Conservation (phyloP, 2,329 filamentous ascomycete genomes). For the Huntiella savannae region DNA sequence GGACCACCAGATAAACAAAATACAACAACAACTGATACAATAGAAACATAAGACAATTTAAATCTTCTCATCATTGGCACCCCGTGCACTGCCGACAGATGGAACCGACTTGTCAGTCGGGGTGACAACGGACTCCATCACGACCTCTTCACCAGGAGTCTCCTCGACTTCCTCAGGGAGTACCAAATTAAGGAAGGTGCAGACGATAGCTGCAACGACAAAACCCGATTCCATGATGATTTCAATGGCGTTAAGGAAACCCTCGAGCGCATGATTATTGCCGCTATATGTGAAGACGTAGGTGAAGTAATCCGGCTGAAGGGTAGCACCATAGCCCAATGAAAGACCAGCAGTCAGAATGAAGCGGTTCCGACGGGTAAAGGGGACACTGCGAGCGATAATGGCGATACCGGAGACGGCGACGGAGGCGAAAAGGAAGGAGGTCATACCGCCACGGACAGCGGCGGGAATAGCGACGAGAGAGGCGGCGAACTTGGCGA, state of each 20-base stretch:
- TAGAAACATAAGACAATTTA: background rate
- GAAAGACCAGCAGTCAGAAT: constrained; percentile 59
- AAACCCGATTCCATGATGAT: constrained; percentile 60
- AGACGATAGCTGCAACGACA: constrained; percentile 53
- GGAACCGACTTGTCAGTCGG: background rate
- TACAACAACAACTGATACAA: constrained; percentile 1
- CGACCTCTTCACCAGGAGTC: constrained; percentile 7
- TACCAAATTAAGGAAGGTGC: constrained; percentile 52
- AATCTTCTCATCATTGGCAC: constrained; percentile 5
- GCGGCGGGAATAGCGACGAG: constrained; percentile 55
- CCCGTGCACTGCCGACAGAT: constrained; percentile 1
- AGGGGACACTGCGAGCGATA: constrained; percentile 46
- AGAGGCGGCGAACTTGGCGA: constrained; percentile 65
- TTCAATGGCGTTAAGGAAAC: constrained; percentile 57
- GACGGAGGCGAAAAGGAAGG: constrained; percentile 62
- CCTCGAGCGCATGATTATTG: constrained; percentile 44
- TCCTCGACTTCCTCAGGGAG: constrained; percentile 63
- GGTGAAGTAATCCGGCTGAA: constrained; percentile 47
- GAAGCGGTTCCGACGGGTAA: constrained; percentile 66
- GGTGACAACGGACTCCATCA: background rate
- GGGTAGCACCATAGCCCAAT: constrained; percentile 51
- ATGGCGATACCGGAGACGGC: constrained; percentile 63
- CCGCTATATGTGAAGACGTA: constrained; percentile 57
- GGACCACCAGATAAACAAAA: no score
- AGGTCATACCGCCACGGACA: constrained; percentile 55